These are phyloP conservation scores for Talaromyces amestolkiae DNA, from an alignment of 2,329 filamentous ascomycete genomes.

Conservation along the genomic window DNA sequence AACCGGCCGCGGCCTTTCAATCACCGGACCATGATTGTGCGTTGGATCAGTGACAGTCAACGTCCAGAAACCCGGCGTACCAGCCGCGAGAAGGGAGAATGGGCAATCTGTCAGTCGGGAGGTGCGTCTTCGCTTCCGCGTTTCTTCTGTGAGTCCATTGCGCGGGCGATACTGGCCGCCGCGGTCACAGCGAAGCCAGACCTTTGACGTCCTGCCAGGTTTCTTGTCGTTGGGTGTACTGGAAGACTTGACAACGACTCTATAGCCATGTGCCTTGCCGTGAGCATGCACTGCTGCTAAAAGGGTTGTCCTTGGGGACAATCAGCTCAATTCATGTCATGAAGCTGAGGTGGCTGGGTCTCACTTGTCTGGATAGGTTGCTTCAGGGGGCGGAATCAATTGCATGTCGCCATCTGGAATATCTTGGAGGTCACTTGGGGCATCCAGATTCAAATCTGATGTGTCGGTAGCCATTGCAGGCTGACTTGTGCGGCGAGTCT, in stretches of 20 bases:
- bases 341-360: conserved; percentile 15
- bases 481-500: conserved; percentile 9
- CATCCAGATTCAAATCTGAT: conserved; percentile 44
- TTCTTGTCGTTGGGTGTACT: conserved; percentile 47
- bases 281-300: conserved; percentile 42
- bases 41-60: conserved; percentile 42
- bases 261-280: conserved; percentile 45
- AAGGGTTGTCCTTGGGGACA: conserved; percentile 32
- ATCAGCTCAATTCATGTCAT: conserved; percentile 7
- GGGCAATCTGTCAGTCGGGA: conserved; percentile 47
- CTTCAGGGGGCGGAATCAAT: conserved; percentile 42
- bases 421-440: conserved; percentile 46
- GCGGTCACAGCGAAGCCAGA: conserved; percentile 47
- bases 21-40: conserved; percentile 44
- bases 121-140: conserved; percentile 43
- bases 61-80: conserved; percentile 45
- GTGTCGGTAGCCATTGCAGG: conserved; percentile 40
- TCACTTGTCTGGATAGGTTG: conserved; percentile 46
- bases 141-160: conserved; percentile 47
- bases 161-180: conserved; percentile 46
- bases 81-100: conserved; percentile 45
- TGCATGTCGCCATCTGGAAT: conserved; percentile 45
- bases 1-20: conserved; percentile 42
- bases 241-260: conserved; percentile 47
- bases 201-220: conserved; percentile 44